These are phyloP conservation scores for Grammothele lineata DNA, from an alignment of 768 basidiomycete species.

Conservation along the genomic window DNA sequence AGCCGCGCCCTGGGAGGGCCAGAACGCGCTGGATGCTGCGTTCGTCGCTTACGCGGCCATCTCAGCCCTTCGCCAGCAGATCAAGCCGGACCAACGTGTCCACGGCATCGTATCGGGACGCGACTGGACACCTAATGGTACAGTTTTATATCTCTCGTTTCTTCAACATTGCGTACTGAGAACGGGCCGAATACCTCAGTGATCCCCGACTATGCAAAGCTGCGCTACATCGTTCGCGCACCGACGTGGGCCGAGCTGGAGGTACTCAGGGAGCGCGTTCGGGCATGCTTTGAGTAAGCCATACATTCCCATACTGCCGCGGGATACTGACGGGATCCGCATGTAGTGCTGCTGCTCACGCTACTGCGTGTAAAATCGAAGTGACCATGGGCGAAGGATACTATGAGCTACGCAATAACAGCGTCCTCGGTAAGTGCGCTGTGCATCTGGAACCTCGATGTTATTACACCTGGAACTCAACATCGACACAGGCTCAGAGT, in stretches of 20 bases:
- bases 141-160: no score
- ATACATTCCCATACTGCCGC: no score
- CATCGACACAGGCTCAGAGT: no score
- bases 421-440: constrained; percentile 22
- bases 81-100: constrained; percentile 75
- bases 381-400: constrained; percentile 21
- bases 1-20: constrained; percentile 82
- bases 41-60: constrained; percentile 79
- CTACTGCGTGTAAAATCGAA: constrained; percentile 36
- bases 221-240: constrained; percentile 71
- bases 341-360: constrained; percentile 61
- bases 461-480: no score
- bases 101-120: constrained; percentile 74
- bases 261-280: constrained; percentile 52
- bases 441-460: no score
- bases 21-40: constrained; percentile 85
- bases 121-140: constrained; percentile 68
- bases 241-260: constrained; percentile 55
- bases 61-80: constrained; percentile 81
- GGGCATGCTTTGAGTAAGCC: constrained; percentile 70
- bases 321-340: constrained; percentile 9
- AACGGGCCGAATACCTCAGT: constrained; percentile 37
- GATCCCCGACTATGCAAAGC: constrained; percentile 77
- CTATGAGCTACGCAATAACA: constrained; percentile 33
- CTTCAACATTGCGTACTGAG: no score